These are phyloP conservation scores for Mallotus repandus DNA, from an alignment of 441 rosid genomes.

Conservation along the genomic window DNA sequence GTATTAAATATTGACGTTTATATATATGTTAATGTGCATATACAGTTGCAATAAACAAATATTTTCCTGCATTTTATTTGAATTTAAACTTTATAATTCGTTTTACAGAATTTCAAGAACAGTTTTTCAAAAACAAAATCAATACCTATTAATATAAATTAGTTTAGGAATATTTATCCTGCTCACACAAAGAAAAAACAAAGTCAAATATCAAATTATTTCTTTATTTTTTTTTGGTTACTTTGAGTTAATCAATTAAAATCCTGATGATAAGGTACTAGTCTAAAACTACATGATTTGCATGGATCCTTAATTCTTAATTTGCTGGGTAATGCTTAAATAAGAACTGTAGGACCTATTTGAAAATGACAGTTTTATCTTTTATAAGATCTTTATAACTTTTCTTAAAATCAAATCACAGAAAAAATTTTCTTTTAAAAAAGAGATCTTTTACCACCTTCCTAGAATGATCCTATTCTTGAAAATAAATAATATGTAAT, in stretches of 20 bases:
- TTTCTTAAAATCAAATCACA: not conserved
- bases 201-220: too few relatives aligned
- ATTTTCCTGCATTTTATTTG: too few relatives aligned
- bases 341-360: slow-evolving; percentile 6
- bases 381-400: slow-evolving; percentile 11
- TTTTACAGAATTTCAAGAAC: too few relatives aligned
- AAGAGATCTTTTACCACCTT: slow-evolving; percentile 35
- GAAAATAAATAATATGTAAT: not conserved
- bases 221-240: too few relatives aligned
- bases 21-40: too few relatives aligned
- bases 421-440: slow-evolving; percentile 11
- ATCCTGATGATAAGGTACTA: not conserved
- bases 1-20: too few relatives aligned
- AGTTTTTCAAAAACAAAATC: too few relatives aligned
- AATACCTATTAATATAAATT: too few relatives aligned
- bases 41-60: too few relatives aligned
- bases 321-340: not conserved
- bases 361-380: slow-evolving; percentile 13
- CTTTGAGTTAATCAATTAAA: not conserved
- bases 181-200: too few relatives aligned
- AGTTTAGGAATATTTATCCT: too few relatives aligned
- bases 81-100: too few relatives aligned
- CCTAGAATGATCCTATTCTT: slow-evolving; percentile 39
- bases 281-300: not conserved
- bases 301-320: not conserved